A percentile compares a stretch with the other conserved stretches of the same genome.
These are phyloP conservation scores for Myxozyma lipomycoides DNA, from an alignment of 805 yeast species.

Conservation along the genomic window DNA sequence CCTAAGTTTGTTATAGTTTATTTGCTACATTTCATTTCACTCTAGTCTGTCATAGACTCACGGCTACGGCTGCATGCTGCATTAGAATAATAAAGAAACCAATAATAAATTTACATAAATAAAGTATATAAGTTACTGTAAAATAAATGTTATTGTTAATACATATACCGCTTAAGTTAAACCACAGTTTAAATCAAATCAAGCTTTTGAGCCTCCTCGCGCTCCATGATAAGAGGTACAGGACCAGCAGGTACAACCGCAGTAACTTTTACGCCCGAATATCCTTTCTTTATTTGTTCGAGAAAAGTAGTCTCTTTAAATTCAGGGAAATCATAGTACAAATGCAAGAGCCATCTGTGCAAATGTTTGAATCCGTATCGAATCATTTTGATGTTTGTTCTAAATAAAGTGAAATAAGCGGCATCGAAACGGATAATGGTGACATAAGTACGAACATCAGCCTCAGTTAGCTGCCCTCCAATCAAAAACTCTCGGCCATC, in stretches of 20 bases:
- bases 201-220: neutral
- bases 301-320: constrained; percentile 77
- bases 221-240: constrained; percentile 60
- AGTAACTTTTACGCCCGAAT: constrained; percentile 55
- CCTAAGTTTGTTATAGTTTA: too few species aligned
- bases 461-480: constrained; percentile 75
- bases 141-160: too few species aligned
- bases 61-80: too few species aligned
- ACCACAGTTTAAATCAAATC: neutral
- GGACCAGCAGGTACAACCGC: constrained; percentile 87
- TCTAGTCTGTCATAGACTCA: too few species aligned
- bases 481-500: constrained; percentile 45
- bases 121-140: too few species aligned
- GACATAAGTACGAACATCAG: constrained; percentile 79
- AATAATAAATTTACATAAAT: too few species aligned
- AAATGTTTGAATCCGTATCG: constrained; percentile 73
- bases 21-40: too few species aligned
- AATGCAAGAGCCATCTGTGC: constrained; percentile 73
- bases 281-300: constrained; percentile 85
- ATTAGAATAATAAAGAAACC: too few species aligned
- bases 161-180: too few species aligned
- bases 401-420: constrained; percentile 90
- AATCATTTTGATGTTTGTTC: constrained; percentile 79
- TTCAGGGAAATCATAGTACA: constrained; percentile 73
- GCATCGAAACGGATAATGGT: constrained; percentile 90